Conservation (phyloP, 768 basidiomycete genomes). For the Pleurotus ostreatus region DNA sequence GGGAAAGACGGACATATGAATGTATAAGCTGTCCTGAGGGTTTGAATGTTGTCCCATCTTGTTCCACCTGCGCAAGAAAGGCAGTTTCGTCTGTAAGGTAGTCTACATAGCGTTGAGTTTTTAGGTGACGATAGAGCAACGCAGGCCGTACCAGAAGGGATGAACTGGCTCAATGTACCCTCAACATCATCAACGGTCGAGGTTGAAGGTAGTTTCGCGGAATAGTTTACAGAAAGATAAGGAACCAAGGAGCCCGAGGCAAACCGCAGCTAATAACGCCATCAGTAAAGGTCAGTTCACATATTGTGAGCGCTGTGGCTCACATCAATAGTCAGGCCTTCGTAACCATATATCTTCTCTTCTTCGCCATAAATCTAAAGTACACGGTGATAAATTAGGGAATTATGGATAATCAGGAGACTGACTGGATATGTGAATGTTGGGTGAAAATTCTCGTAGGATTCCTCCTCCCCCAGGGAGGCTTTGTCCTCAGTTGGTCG, state of each 20-base stretch:
- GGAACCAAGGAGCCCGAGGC: slow-evolving; percentile 83
- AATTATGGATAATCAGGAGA: slow-evolving; percentile 7
- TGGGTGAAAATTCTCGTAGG: slow-evolving; percentile 72
- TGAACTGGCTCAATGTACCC: slow-evolving; percentile 67
- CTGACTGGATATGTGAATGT: slow-evolving; percentile 91
- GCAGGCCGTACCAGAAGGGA: slow-evolving; percentile 58
- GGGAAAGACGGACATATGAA: slow-evolving; percentile 65
- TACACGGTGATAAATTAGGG: background rate
- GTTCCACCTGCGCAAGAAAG: slow-evolving; percentile 69
- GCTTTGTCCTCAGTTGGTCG: slow-evolving; percentile 67
- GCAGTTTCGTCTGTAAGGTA: slow-evolving; percentile 64
- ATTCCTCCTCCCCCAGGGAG: slow-evolving; percentile 49
- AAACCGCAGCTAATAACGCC: slow-evolving; percentile 60
- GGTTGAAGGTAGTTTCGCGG: slow-evolving; percentile 58
- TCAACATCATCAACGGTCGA: slow-evolving; percentile 87
- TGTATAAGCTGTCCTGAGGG: slow-evolving; percentile 75
- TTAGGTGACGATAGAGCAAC: background rate
- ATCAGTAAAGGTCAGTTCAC: background rate
- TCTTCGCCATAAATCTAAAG: slow-evolving; percentile 89
- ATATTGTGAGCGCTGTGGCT: slow-evolving; percentile 20
- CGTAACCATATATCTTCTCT: slow-evolving; percentile 94
- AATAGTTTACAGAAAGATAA: slow-evolving; percentile 66
- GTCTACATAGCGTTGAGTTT: slow-evolving; percentile 33
- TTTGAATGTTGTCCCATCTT: slow-evolving; percentile 73
- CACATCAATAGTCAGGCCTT: slow-evolving; percentile 80